phyloP scores from a whole-genome alignment of 371 early-diverging fungal genomes.

The Parasitella parasitica region DNA sequence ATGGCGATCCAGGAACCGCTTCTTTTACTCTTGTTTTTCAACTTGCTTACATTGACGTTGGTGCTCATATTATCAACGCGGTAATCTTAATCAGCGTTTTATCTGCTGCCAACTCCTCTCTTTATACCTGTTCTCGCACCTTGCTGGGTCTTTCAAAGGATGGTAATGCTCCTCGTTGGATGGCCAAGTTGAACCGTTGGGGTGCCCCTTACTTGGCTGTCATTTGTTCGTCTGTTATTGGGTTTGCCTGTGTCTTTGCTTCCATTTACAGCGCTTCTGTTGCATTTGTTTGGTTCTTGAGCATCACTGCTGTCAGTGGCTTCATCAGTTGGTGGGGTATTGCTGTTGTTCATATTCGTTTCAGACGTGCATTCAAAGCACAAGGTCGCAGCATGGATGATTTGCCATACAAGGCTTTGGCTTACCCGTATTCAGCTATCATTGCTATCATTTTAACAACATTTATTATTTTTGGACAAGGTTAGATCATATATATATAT shows the following conservation, averaged over 20 bases:
- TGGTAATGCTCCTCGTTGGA: constrained; percentile 59
- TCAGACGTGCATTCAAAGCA: constrained; percentile 73
- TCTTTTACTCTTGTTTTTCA: constrained; percentile 69
- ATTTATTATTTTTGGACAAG: constrained; percentile 61
- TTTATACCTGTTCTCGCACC: constrained; percentile 71
- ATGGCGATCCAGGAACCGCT: constrained; percentile 43
- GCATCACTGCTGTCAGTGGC: constrained; percentile 72
- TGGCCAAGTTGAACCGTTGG: constrained; percentile 45
- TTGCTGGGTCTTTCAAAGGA: constrained; percentile 63
- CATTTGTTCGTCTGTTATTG: constrained; percentile 51
- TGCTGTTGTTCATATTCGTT: constrained; percentile 74
- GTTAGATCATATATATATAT: constrained; percentile 3
- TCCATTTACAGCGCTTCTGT: constrained; percentile 45
- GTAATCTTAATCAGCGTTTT: constrained; percentile 70
- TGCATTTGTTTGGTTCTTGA: constrained; percentile 75
- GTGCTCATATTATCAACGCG: constrained; percentile 69
- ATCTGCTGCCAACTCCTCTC: constrained; percentile 72
- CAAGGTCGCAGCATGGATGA: constrained; percentile 69
- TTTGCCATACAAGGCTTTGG: constrained; percentile 71
- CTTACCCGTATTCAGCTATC: constrained; percentile 67
- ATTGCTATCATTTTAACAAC: constrained; percentile 44
- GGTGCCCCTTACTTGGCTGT: constrained; percentile 68
- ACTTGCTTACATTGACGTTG: constrained; percentile 61
- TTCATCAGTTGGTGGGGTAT: constrained; percentile 83
- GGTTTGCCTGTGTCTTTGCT: constrained; percentile 56